Percentiles rank a stretch among this genome's conserved stretches.
Conservation (phyloP, 2,329 filamentous ascomycete genomes). For the Herpotrichia juniperi region DNA sequence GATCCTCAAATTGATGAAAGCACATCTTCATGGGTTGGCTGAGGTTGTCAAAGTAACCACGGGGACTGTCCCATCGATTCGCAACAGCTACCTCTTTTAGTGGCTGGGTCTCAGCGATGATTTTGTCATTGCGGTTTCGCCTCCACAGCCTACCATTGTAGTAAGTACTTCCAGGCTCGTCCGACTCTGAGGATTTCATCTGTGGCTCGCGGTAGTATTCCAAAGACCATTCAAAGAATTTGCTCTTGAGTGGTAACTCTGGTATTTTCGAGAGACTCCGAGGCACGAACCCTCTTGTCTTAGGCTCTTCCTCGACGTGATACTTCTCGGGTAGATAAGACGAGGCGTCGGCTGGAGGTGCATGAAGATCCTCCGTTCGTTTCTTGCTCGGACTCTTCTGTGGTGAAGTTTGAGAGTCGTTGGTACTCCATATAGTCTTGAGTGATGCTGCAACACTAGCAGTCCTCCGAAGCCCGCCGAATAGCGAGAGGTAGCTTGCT, state of each 20-base stretch:
- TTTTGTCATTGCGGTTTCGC: conserved; percentile 87
- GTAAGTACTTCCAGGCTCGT: conserved; percentile 93
- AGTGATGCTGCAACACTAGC: conserved; percentile 70
- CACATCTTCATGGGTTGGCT: conserved; percentile 91
- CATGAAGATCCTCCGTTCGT: conserved; percentile 63
- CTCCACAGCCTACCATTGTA: conserved; percentile 97
- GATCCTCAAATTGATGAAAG: conserved; percentile 97
- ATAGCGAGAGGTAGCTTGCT: conserved; percentile 63
- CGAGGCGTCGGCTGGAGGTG: conserved; percentile 76
- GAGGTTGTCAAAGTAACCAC: conserved; percentile 85
- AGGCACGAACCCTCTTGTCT: conserved; percentile 75
- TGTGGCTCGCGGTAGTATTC: conserved; percentile 98
- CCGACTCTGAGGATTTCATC: conserved; percentile 94
- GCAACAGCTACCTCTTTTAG: conserved; percentile 86
- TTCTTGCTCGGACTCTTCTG: conserved; percentile 46
- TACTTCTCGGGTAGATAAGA: conserved; percentile 68
- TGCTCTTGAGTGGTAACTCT: conserved; percentile 76
- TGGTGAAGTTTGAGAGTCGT: conserved; percentile 35
- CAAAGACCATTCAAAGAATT: conserved; percentile 92
- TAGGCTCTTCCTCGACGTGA: conserved; percentile 75
- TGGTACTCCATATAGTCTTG: conserved; percentile 62
- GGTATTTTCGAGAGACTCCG: conserved; percentile 66
- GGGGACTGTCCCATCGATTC: conserved; percentile 84
- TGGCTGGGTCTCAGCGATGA: conserved; percentile 90
- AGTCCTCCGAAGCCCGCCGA: conserved; percentile 65